A percentile compares a stretch with the other conserved stretches of the same genome.
Conservation (phyloP, 352 stramenopile species). For the Phytopythium litorale region DNA sequence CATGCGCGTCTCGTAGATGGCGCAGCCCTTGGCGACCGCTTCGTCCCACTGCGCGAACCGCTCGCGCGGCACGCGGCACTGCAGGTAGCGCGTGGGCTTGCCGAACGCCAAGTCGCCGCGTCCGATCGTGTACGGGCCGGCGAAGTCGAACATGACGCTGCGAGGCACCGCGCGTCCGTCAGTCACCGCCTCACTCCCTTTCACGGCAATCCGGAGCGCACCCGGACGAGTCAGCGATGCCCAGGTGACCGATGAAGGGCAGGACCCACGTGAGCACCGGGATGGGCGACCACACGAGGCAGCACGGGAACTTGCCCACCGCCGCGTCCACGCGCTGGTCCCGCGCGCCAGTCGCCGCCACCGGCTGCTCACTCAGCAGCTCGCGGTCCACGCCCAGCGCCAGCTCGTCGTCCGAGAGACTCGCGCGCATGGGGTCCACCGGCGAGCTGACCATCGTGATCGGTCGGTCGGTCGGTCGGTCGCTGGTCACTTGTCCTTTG, state of each 20-base stretch:
- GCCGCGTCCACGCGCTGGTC: constrained; percentile 23
- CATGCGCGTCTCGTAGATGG: constrained; percentile 92
- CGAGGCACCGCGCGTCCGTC: constrained; percentile 1
- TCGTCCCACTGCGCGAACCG: constrained; percentile 87
- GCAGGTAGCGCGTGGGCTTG: constrained; percentile 85
- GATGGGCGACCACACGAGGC: constrained; percentile 91
- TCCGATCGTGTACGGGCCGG: constrained; percentile 91
- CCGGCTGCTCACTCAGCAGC: not conserved
- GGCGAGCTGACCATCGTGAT: too few species aligned
- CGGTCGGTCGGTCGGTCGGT: too few species aligned
- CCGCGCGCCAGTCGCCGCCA: not conserved
- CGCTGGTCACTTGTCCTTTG: too few species aligned
- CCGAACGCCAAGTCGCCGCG: constrained; percentile 89
- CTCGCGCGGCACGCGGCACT: constrained; percentile 46
- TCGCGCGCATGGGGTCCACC: too few species aligned
- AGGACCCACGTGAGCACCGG: constrained; percentile 91
- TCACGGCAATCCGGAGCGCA: constrained; percentile 11
- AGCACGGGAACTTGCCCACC: constrained; percentile 82
- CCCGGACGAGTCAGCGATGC: constrained; percentile 88
- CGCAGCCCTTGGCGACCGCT: constrained; percentile 83
- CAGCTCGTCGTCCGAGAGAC: not conserved
- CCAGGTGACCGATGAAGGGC: constrained; percentile 96
- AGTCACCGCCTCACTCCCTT: not conserved
- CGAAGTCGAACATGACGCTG: constrained; percentile 96
- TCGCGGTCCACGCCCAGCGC: constrained; percentile 7